Base-by-base conservation (phyloP, 306 rosid species). In the Prunus padus region DNA sequence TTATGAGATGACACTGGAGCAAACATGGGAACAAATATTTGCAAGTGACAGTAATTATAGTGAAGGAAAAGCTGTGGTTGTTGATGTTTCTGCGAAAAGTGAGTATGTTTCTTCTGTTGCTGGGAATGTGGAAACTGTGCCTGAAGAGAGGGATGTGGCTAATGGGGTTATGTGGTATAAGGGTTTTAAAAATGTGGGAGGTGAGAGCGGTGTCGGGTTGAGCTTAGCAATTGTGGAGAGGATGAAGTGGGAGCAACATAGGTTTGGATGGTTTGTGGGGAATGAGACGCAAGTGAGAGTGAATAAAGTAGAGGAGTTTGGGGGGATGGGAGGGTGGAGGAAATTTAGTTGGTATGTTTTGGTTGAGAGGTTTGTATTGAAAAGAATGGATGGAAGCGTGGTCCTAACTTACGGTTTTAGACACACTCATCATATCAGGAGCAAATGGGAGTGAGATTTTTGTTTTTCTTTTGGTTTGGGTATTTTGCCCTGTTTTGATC, bases 201-300 rank as follows among this genome's bases (percentile, higher is more conserved):
- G 89, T 50, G 76, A 70, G 76, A 82, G 76, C 65, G 23, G 0
- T 40, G 82, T 87, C 12, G 96, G 95, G 67, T 42, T 93, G 85
- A 86, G 86, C 75, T 69, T 55, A 16, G 79, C 76, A 8, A 73
- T 90, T 40, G 78, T 85, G 64, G 91, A 89, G 54, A 93, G 91
- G 76, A 79, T 93, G 89, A 89, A 66, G 18, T 86, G 86, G 86
- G 86, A 86, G 72, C 33, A 77, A 51, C 71, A 65, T 16, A 86
- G 84, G 74, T 82, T 77, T 30, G 83, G 87, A 12, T 80, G 78
- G 71, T 7, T 11, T 1, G 65, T 86, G 84, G 87, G 84, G 77
- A 30, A 57, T n/a, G 67, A 64, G 11, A 71, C 60, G 88, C 76
- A 73, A 49, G 73, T 71, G 65, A 69, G 76, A 9, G 81, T 86